A percentile compares a stretch with the other conserved stretches of the same genome.
Evolutionary conservation across 2,329 filamentous ascomycete genomes (phyloP).

Genomic region (Arthrobotrys sphaeroides): DNA sequence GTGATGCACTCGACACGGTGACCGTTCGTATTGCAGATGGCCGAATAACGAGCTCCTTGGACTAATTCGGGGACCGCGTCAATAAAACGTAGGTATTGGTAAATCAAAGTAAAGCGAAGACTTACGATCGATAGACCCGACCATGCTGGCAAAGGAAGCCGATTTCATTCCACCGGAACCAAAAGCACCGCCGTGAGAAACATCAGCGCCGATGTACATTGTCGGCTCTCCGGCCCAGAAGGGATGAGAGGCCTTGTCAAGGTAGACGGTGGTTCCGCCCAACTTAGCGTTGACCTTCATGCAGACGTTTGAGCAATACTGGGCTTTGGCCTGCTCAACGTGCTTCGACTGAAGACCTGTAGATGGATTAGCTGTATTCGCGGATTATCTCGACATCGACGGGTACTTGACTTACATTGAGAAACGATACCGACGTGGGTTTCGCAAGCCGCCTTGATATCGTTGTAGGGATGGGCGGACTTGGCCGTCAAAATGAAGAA

Average conservation of each 20-base stretch:
- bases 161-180: slow-evolving; percentile 66
- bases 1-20: slow-evolving; percentile 81
- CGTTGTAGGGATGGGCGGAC: slow-evolving; percentile 77
- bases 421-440: slow-evolving; percentile 84
- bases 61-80: slow-evolving; percentile 72
- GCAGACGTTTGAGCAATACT: slow-evolving; percentile 91
- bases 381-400: background rate
- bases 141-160: slow-evolving; percentile 83
- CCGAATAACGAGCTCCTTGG: slow-evolving; percentile 77
- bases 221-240: slow-evolving; percentile 68
- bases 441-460: slow-evolving; percentile 89
- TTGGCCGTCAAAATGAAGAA: slow-evolving; percentile 80
- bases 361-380: slow-evolving; percentile 8
- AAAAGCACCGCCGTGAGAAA: slow-evolving; percentile 78
- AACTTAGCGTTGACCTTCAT: slow-evolving; percentile 99
- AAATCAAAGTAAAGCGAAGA: background rate
- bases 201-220: slow-evolving; percentile 89
- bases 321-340: slow-evolving; percentile 74
- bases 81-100: background rate
- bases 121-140: slow-evolving; percentile 58
- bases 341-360: slow-evolving; percentile 76
- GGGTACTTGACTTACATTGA: slow-evolving; percentile 66
- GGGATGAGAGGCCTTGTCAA: slow-evolving; percentile 60
- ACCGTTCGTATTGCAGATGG: slow-evolving; percentile 83
- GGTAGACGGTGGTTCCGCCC: slow-evolving; percentile 76